phyloP scores from a whole-genome alignment of 2,329 filamentous ascomycete species.

The Ceratocystis harringtonii region DNA sequence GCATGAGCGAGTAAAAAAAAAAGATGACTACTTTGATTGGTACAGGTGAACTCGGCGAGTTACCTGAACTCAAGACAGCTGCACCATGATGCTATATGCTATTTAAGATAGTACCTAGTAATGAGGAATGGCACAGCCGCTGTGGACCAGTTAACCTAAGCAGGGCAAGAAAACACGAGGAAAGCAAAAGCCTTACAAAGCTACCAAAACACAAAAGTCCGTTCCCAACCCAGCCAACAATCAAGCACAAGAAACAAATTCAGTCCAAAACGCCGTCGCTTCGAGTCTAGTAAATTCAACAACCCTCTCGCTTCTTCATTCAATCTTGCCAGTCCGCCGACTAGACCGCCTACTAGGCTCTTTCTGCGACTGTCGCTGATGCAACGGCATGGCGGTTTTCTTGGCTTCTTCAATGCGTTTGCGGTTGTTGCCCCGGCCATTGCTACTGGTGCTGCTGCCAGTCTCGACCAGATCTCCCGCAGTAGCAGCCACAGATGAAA shows the following conservation, averaged over 20 bases:
- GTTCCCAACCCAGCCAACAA: not conserved
- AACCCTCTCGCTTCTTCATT: not conserved
- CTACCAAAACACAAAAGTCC: not conserved
- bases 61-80: not conserved
- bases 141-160: not conserved
- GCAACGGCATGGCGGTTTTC: conserved; percentile 17
- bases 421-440: conserved; percentile 2
- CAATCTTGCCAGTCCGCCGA: not conserved
- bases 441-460: not conserved
- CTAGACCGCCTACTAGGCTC: conserved; percentile 11
- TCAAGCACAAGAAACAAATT: not conserved
- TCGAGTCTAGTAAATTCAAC: not conserved
- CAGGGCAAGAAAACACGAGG: not conserved
- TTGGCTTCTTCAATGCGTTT: conserved; percentile 16
- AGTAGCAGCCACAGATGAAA: not conserved
- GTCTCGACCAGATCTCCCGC: conserved; percentile 11
- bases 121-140: not conserved
- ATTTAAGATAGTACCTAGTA: not conserved
- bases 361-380: conserved; percentile 13
- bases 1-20: not conserved
- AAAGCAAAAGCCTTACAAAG: not conserved
- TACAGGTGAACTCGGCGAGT: not conserved
- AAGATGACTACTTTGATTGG: not conserved
- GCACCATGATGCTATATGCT: not conserved
- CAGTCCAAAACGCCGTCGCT: conserved; percentile 2